Percentiles rank a stretch among this genome's conserved stretches.
Conservation (phyloP, 345 rosid genomes). For the Salix purpurea region DNA sequence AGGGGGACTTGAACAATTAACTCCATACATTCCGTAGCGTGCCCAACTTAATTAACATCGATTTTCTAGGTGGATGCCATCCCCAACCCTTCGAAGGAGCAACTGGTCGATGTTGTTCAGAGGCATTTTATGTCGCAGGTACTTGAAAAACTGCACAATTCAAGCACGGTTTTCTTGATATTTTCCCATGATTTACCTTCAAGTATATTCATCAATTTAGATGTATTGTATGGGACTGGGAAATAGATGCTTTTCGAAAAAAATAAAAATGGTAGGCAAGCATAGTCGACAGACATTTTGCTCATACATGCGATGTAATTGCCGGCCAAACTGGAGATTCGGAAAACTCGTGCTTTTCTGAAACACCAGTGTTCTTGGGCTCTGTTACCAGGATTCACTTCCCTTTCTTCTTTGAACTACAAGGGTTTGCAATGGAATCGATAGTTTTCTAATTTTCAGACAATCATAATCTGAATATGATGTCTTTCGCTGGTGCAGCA, state of each 20-base stretch:
- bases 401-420: not conserved
- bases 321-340: not conserved
- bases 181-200: not conserved
- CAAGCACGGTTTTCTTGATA: not conserved
- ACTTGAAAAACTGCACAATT: not conserved
- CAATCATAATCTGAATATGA: not conserved
- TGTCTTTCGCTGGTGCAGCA: conserved; percentile 39
- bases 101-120: conserved; percentile 71
- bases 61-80: conserved; percentile 59
- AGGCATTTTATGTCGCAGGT: conserved; percentile 98
- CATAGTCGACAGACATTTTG: not conserved
- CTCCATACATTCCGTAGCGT: not conserved
- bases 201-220: not conserved
- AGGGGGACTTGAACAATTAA: not conserved
- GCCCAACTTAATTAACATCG: not conserved
- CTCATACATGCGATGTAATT: not conserved
- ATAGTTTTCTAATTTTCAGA: not conserved
- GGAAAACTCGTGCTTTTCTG: not conserved
- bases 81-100: conserved; percentile 84
- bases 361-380: not conserved
- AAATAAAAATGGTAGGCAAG: not conserved
- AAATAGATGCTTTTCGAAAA: not conserved
- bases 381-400: not conserved
- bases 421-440: not conserved
- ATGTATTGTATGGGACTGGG: not conserved